Evolutionary conservation across 139 green algal genomes (phyloP).

Genomic region (Pseudopediastrum boryanum): DNA sequence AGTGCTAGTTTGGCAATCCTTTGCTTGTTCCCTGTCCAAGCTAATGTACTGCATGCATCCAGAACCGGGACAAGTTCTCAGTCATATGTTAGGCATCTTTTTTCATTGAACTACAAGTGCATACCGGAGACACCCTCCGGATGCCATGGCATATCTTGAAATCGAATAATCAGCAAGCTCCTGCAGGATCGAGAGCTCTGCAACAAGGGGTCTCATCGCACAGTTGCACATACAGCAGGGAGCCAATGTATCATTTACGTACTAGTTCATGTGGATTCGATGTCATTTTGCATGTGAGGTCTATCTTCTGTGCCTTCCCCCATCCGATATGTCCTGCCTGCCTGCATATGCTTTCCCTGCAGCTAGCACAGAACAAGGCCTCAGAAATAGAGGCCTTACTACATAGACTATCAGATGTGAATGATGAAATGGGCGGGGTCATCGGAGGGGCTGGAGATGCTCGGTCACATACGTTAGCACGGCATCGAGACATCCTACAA

Average conservation of each 20-base stretch:
- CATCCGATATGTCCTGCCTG: background rate
- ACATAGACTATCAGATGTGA: slow-evolving; percentile 79
- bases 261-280: background rate
- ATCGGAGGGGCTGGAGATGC: slow-evolving; percentile 63
- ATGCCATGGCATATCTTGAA: too few relatives aligned
- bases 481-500: slow-evolving; percentile 93
- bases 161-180: too few relatives aligned
- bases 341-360: slow-evolving; percentile 5
- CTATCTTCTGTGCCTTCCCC: background rate
- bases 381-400: slow-evolving; percentile 83
- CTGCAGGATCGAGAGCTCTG: background rate
- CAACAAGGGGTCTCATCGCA: background rate
- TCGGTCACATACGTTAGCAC: slow-evolving; percentile 83
- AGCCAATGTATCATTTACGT: background rate
- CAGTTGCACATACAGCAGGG: background rate
- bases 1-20: too few relatives aligned
- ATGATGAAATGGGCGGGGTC: slow-evolving; percentile 67
- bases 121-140: too few relatives aligned
- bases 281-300: background rate
- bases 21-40: too few relatives aligned
- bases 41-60: too few relatives aligned
- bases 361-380: slow-evolving; percentile 70
- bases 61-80: too few relatives aligned
- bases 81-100: too few relatives aligned
- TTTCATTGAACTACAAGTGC: too few relatives aligned